Conservation (phyloP, 805 yeast genomes). For the Starmerella floricola region DNA sequence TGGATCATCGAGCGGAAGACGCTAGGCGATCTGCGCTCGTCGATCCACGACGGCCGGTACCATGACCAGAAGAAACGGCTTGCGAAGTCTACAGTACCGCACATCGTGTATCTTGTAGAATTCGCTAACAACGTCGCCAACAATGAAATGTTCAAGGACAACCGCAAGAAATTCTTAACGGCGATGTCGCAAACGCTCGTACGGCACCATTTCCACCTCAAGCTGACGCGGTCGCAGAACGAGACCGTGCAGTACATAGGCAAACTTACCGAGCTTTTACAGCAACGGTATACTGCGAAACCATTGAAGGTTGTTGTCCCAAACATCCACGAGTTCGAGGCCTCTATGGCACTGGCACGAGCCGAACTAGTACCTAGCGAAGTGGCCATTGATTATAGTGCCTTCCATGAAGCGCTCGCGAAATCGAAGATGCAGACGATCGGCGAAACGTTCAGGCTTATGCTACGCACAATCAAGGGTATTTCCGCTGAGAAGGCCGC, state of each 20-base stretch:
- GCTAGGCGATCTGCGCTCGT: conserved; percentile 67
- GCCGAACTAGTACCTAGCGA: conserved; percentile 25
- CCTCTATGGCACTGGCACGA: conserved; percentile 32
- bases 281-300: conserved; percentile 31
- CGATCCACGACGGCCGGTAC: conserved; percentile 81
- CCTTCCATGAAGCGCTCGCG: conserved; percentile 55
- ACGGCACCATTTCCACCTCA: conserved; percentile 52
- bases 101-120: conserved; percentile 70
- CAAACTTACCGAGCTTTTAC: conserved; percentile 38
- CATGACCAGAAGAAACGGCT: conserved; percentile 76
- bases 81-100: conserved; percentile 50
- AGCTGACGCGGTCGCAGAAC: conserved; percentile 57
- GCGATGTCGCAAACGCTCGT: conserved; percentile 60
- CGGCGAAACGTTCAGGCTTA: conserved; percentile 58
- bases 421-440: conserved; percentile 62
- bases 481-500: conserved; percentile 76
- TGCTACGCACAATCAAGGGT: conserved; percentile 73
- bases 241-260: conserved; percentile 56
- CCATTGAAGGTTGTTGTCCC: conserved; percentile 34
- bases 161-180: conserved; percentile 53
- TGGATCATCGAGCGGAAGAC: conserved; percentile 84
- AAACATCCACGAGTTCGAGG: conserved; percentile 40
- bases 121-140: conserved; percentile 30
- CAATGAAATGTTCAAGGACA: conserved; percentile 23
- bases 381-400: conserved; percentile 30